Conservation (phyloP, 495 filamentous ascomycete species). For the Penicillium manginii region DNA sequence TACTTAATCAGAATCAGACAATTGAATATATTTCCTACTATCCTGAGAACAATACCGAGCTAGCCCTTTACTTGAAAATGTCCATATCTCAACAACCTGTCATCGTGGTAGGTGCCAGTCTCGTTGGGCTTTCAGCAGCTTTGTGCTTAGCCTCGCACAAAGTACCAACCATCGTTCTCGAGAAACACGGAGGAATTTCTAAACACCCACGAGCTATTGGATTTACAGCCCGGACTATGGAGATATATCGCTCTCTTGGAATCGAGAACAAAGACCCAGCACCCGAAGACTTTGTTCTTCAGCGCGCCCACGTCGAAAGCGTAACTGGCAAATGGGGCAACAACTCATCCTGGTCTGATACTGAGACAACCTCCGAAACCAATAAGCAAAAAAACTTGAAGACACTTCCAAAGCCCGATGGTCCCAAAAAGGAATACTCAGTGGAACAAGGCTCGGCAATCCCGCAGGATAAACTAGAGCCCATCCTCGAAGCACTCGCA, state of each 20-base stretch:
- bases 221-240: slow-evolving; percentile 40
- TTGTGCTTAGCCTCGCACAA: slow-evolving; percentile 28
- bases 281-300: slow-evolving; percentile 26
- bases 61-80: background rate
- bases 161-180: slow-evolving; percentile 35
- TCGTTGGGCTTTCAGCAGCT: slow-evolving; percentile 38
- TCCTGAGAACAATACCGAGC: background rate
- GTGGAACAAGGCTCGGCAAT: slow-evolving; percentile 25
- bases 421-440: slow-evolving; percentile 21
- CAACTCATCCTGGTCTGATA: slow-evolving; percentile 31
- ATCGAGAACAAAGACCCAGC: slow-evolving; percentile 32
- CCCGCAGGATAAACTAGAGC: slow-evolving; percentile 37
- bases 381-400: background rate
- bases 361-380: slow-evolving; percentile 10
- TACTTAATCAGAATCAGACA: background rate
- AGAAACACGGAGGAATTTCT: slow-evolving; percentile 31
- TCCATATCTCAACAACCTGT: slow-evolving; percentile 15
- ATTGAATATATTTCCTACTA: background rate
- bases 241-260: slow-evolving; percentile 33
- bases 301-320: slow-evolving; percentile 33
- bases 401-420: slow-evolving; percentile 5
- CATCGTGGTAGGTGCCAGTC: slow-evolving; percentile 36
- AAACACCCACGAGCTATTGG: slow-evolving; percentile 39
- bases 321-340: slow-evolving; percentile 33
- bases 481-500: slow-evolving; percentile 29